These are phyloP conservation scores for Coleophoma crateriformis DNA, from an alignment of 2,329 filamentous ascomycete species.

Conservation along the genomic window DNA sequence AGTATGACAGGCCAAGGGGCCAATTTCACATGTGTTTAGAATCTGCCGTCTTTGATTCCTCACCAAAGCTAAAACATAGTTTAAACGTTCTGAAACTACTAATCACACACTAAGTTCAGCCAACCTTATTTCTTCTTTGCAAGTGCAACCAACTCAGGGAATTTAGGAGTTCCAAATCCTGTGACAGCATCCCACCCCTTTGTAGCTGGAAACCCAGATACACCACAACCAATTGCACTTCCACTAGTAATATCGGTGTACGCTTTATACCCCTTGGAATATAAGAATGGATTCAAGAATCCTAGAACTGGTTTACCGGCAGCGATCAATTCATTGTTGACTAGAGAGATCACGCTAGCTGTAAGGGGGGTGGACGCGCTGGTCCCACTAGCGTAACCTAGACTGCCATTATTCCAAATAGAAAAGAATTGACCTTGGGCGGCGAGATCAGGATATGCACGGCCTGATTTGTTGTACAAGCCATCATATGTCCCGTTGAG, in stretches of 20 bases:
- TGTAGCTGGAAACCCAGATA: constrained; percentile 8
- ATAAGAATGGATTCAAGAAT: constrained; percentile 35
- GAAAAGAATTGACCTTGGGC: constrained; percentile 21
- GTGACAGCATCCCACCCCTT: constrained; percentile 31
- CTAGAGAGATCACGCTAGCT: constrained; percentile 49
- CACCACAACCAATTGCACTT: constrained; percentile 29
- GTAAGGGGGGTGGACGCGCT: constrained; percentile 50
- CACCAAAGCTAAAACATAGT: too few species aligned
- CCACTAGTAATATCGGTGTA: constrained; percentile 33
- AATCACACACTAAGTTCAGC: too few species aligned
- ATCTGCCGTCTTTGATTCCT: too few species aligned
- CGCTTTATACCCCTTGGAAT: constrained; percentile 23
- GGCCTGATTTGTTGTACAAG: constrained; percentile 37
- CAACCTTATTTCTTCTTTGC: not conserved
- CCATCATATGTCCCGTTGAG: constrained; percentile 27
- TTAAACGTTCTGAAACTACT: too few species aligned
- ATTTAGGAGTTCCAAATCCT: constrained; percentile 28
- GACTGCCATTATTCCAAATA: constrained; percentile 7
- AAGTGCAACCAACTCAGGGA: constrained; percentile 11
- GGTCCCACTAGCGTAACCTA: constrained; percentile 37
- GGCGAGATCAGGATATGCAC: constrained; percentile 45
- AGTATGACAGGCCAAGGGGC: too few species aligned
- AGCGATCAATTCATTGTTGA: constrained; percentile 55
- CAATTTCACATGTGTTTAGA: too few species aligned
- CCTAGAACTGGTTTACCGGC: constrained; percentile 37